These are phyloP conservation scores for Sarocladium brachiariae DNA, from an alignment of 2,329 filamentous ascomycete species.

Conservation along the genomic window DNA sequence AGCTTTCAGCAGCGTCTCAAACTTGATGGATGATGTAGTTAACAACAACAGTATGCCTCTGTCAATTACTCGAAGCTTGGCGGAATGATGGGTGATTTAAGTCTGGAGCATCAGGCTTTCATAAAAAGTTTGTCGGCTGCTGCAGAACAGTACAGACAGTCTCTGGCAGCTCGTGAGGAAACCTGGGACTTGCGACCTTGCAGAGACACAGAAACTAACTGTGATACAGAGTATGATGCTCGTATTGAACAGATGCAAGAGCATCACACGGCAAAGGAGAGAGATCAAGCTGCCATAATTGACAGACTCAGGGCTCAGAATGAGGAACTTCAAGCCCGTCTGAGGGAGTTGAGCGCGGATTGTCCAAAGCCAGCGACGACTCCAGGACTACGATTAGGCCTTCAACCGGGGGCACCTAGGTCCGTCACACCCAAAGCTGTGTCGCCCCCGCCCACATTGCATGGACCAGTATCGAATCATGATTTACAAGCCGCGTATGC, in stretches of 20 bases:
- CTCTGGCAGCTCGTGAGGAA: neutral
- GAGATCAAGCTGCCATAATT: conserved; percentile 1
- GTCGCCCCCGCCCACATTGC: neutral
- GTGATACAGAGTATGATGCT: neutral
- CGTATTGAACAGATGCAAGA: neutral
- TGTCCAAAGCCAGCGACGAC: neutral
- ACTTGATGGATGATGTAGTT: neutral
- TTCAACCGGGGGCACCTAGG: neutral
- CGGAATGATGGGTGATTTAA: neutral
- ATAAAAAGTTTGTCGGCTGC: neutral
- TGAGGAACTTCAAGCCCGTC: neutral
- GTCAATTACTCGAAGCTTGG: neutral
- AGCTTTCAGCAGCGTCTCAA: neutral
- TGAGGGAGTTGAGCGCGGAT: neutral
- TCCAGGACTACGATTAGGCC: neutral
- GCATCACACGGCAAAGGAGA: neutral
- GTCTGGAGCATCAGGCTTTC: neutral
- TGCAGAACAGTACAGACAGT: neutral
- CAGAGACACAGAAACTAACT: neutral
- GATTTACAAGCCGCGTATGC: conserved; percentile 26
- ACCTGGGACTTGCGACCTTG: neutral
- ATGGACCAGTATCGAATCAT: conserved; percentile 11
- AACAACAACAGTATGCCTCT: neutral
- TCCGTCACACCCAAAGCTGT: conserved; percentile 8
- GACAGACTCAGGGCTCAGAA: neutral